These are phyloP conservation scores for Thraustochytrium striatum DNA, from an alignment of 352 stramenopile species.

Conservation along the genomic window DNA sequence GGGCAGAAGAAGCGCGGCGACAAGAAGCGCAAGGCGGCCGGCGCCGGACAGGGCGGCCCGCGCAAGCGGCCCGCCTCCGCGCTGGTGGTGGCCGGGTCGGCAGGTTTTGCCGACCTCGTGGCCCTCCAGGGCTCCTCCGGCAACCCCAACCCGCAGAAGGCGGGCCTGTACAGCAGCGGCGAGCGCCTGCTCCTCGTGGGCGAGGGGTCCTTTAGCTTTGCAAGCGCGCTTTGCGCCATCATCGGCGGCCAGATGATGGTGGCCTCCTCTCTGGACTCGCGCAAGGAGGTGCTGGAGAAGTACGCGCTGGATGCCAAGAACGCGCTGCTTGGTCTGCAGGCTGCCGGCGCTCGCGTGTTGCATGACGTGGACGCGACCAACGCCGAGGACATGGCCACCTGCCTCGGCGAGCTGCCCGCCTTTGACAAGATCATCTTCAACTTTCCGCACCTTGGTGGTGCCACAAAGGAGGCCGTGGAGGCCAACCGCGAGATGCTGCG, in stretches of 20 bases:
- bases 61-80: too few relatives aligned
- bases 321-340: neutral
- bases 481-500: conserved; percentile 73
- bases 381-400: neutral
- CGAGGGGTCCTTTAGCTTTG: conserved; percentile 77
- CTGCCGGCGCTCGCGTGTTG: neutral
- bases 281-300: conserved; percentile 26
- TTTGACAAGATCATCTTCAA: conserved; percentile 76
- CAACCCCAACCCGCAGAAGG: conserved; percentile 74
- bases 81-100: too few relatives aligned
- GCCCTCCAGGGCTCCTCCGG: too few relatives aligned
- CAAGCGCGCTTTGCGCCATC: conserved; percentile 67
- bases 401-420: neutral
- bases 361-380: conserved; percentile 30
- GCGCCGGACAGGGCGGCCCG: too few relatives aligned
- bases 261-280: conserved; percentile 56
- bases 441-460: conserved; percentile 73
- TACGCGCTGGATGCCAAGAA: neutral
- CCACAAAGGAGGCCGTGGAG: conserved; percentile 70
- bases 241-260: conserved; percentile 67
- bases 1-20: too few relatives aligned
- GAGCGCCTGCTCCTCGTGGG: conserved; percentile 72
- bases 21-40: too few relatives aligned
- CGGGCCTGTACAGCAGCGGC: conserved; percentile 68
- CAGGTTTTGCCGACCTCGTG: too few relatives aligned